Evolutionary conservation across 768 basidiomycete species (phyloP).

Genomic region (Pulveroboletus sp.): DNA sequence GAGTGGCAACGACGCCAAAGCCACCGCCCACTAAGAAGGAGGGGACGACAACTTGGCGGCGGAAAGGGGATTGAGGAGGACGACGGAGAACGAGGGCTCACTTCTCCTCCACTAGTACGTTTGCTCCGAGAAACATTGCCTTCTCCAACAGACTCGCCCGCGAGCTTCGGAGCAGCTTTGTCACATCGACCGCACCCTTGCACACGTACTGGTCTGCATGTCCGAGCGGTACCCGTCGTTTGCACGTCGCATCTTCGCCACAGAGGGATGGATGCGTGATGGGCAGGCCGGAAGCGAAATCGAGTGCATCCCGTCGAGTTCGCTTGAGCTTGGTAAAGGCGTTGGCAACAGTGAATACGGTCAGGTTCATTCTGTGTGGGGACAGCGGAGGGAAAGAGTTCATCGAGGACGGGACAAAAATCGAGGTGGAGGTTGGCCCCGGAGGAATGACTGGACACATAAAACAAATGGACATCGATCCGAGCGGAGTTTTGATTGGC

Average conservation of each 20-base stretch:
- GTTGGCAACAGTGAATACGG: slow-evolving; percentile 42
- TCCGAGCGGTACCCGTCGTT: slow-evolving; percentile 29
- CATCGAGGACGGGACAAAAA: slow-evolving; percentile 4
- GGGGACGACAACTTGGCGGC: neutral
- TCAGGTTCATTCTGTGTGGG: slow-evolving; percentile 20
- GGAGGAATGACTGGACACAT: slow-evolving; percentile 1
- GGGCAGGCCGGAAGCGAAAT: slow-evolving; percentile 36
- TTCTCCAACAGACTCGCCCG: slow-evolving; percentile 47
- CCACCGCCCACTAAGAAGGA: neutral
- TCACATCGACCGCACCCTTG: slow-evolving; percentile 56
- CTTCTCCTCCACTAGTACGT: slow-evolving; percentile 66
- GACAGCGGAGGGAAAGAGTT: slow-evolving; percentile 19
- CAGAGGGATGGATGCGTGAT: slow-evolving; percentile 34
- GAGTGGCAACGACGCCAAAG: neutral
- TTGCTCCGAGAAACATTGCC: slow-evolving; percentile 47
- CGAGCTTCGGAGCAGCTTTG: slow-evolving; percentile 52
- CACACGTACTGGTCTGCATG: slow-evolving; percentile 51
- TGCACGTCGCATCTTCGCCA: slow-evolving; percentile 24
- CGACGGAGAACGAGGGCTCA: slow-evolving; percentile 36
- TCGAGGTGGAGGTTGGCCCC: neutral
- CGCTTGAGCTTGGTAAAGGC: slow-evolving; percentile 52
- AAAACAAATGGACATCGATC: slow-evolving; percentile 6
- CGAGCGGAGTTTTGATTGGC: slow-evolving; percentile 21
- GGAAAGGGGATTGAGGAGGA: neutral
- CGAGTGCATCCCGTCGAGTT: slow-evolving; percentile 30